Evolutionary conservation across 2,329 filamentous ascomycete species (phyloP), one percentile per base, ranked within the genome.

Genomic region (Endoconidiophora polonica): DNA sequence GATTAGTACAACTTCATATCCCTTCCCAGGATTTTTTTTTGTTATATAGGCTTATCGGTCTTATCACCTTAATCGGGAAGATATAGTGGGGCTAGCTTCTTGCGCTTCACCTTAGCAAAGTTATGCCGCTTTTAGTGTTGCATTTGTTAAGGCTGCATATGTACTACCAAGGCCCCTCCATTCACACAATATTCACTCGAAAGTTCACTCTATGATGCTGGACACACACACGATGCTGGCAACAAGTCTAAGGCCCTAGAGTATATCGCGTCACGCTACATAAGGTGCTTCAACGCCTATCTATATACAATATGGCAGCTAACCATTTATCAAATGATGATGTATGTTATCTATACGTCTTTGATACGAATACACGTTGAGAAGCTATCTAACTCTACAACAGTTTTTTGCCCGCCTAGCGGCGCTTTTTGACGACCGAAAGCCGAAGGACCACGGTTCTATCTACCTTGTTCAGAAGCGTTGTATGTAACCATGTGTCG

Each of bases 401-500:
- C 42, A 52, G 50, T 50, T 48, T 23, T 48, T 53, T 10, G 7
- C 40, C 29, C 49, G 49, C 24, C 24, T 54, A 36, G 24, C 52
- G 22, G 70, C 78, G 58, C 77, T 90, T 56, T 83, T 91, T 65
- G 70, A 76, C 54, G 64, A 71, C 55, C 74, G 74, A 54, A 81
- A 81, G 60, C 70, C 74, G 59, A 79, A 79, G 62, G 75, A 81
- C 58, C 81, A 86, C 63, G 83, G 83, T 58, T 77, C 79, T 46
- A 70, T 93, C 56, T 81, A 76, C 63, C 69, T 93, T 52, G 81
- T 76, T 47, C 85, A 93, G 61, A 90, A 90, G 62, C 74, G 83
- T 66, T 65, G 82, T 84, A 70, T 55, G 73, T 60, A 9, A 10
- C 5, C 16, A n/a, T 43, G 18, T 16, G 14, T 16, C 26, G 12